Evolutionary conservation across 805 yeast genomes (phyloP).

Genomic region (Candida sithepensis): DNA sequence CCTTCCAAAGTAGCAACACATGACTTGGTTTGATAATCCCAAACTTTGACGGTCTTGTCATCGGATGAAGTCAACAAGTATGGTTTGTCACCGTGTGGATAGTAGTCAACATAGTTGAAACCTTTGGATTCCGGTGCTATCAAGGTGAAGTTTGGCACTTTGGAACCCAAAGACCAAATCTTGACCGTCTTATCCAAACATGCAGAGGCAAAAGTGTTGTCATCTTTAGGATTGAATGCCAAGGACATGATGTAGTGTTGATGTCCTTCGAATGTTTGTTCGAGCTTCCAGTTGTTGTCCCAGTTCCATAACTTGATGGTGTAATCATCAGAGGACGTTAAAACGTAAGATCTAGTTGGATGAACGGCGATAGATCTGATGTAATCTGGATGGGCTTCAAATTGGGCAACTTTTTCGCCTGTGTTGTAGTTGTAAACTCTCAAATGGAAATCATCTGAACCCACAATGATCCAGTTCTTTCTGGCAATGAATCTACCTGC

Average conservation of each 20-base stretch:
- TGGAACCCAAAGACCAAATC: constrained; percentile 90
- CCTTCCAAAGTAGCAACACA: constrained; percentile 94
- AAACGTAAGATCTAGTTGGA: constrained; percentile 84
- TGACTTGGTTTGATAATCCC: constrained; percentile 97
- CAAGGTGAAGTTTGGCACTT: constrained; percentile 86
- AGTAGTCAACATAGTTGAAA: constrained; percentile 93
- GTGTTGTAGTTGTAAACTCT: constrained; percentile 95
- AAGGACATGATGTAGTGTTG: constrained; percentile 93
- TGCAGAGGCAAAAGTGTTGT: constrained; percentile 95
- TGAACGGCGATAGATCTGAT: constrained; percentile 92
- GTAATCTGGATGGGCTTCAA: constrained; percentile 98
- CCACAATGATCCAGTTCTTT: constrained; percentile 95
- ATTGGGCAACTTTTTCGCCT: constrained; percentile 89
- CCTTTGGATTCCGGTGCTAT: constrained; percentile 90
- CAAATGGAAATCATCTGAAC: constrained; percentile 92
- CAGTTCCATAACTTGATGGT: constrained; percentile 95
- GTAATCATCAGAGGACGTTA: constrained; percentile 90
- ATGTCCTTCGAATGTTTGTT: constrained; percentile 93
- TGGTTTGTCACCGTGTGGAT: constrained; percentile 97
- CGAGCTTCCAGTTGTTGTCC: constrained; percentile 89
- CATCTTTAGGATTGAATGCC: constrained; percentile 95
- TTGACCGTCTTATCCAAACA: constrained; percentile 95
- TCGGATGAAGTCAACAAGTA: constrained; percentile 89
- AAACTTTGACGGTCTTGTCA: constrained; percentile 81
- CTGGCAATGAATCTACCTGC: constrained; percentile 94